phyloP scores from a whole-genome alignment of 2,329 filamentous ascomycete genomes.

The Trichophaea hybrida region DNA sequence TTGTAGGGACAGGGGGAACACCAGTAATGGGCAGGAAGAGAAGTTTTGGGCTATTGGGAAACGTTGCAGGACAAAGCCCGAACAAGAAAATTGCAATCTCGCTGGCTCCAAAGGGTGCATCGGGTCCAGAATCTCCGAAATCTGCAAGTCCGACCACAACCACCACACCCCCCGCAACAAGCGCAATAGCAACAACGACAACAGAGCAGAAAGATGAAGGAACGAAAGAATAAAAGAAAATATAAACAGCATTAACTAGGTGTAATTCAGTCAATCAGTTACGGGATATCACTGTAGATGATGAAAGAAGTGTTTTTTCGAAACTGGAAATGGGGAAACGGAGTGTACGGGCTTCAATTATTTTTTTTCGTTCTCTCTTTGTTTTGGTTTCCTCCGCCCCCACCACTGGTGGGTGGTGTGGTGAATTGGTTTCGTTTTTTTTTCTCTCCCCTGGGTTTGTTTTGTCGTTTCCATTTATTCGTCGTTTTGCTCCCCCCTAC shows the following conservation, averaged over 20 bases:
- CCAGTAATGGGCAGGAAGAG: conserved; percentile 14
- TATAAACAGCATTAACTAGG: too few species aligned
- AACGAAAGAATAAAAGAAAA: not conserved
- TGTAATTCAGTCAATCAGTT: too few species aligned
- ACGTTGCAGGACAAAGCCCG: conserved; percentile 8
- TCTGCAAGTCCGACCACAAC: not conserved
- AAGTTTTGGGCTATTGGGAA: conserved; percentile 11
- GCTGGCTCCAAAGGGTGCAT: conserved; percentile 3
- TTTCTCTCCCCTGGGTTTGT: conserved; percentile 6
- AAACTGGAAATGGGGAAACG: not conserved
- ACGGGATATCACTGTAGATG: not conserved
- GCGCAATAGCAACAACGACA: not conserved
- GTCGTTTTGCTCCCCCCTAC: not conserved
- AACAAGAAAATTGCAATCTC: conserved; percentile 28
- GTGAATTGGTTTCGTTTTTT: conserved; percentile 10
- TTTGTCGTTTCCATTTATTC: not conserved
- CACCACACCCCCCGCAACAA: not conserved
- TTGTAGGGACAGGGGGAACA: not conserved
- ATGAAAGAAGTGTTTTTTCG: not conserved
- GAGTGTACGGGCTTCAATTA: conserved; percentile 10
- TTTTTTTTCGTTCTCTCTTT: conserved; percentile 16
- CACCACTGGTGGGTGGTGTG: conserved; percentile 17
- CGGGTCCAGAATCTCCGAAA: not conserved
- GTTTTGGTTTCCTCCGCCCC: conserved; percentile 13
- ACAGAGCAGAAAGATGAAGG: not conserved